phyloP scores from a whole-genome alignment of 1,284 basidiomycete species.

The Grifola frondosa region DNA sequence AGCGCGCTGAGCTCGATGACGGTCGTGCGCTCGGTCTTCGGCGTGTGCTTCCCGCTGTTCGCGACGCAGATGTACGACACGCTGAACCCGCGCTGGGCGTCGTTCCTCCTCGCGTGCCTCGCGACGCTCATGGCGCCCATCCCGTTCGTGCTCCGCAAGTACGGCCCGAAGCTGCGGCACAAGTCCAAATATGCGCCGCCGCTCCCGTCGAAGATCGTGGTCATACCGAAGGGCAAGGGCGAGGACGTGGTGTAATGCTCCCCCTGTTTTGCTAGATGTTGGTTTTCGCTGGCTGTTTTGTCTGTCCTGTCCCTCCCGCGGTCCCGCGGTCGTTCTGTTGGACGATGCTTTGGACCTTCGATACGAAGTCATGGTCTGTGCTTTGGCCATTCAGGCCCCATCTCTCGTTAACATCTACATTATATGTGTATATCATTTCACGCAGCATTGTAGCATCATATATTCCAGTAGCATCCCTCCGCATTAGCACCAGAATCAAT shows the following conservation, averaged over 20 bases:
- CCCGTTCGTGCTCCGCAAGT: conserved; percentile 35
- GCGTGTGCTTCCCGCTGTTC: conserved; percentile 39
- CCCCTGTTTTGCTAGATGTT: not conserved
- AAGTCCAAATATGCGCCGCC: conserved; percentile 33
- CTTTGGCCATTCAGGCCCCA: too few species aligned
- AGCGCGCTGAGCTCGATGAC: conserved; percentile 38
- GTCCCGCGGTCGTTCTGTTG: too few species aligned
- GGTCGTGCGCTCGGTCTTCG: conserved; percentile 37
- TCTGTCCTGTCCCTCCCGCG: too few species aligned
- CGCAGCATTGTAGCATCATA: too few species aligned
- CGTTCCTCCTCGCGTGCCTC: conserved; percentile 33
- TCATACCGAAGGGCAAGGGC: conserved; percentile 11
- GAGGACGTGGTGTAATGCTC: conserved; percentile 11
- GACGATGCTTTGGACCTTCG: too few species aligned
- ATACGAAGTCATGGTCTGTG: too few species aligned
- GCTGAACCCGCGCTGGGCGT: conserved; percentile 36
- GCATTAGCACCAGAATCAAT: too few species aligned
- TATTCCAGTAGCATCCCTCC: too few species aligned
- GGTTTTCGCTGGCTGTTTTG: too few species aligned
- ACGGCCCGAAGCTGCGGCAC: conserved; percentile 28
- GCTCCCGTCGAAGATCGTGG: conserved; percentile 10
- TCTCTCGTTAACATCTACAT: too few species aligned
- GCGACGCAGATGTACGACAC: conserved; percentile 36
- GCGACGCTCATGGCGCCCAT: conserved; percentile 34
- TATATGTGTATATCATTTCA: too few species aligned